phyloP scores from a whole-genome alignment of 352 stramenopile genomes.

The Nothophytophthora sp. region DNA sequence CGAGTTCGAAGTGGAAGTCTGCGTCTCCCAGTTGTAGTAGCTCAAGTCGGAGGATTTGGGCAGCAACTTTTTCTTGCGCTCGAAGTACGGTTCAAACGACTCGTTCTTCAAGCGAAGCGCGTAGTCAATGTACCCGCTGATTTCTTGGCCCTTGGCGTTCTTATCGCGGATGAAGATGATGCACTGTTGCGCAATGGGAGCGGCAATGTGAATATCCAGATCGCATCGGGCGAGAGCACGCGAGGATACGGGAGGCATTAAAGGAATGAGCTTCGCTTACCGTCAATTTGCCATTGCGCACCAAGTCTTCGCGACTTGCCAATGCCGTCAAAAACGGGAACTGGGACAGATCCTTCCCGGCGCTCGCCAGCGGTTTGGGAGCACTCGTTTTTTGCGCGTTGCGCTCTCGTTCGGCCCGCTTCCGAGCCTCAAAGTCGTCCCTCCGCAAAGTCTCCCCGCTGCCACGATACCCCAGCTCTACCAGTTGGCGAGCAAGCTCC shows the following conservation, averaged over 20 bases:
- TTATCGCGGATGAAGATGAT: conserved; percentile 95
- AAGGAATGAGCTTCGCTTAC: conserved; percentile 26
- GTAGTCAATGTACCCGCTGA: conserved; percentile 96
- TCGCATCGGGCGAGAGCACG: no score
- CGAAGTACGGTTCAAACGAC: conserved; percentile 94
- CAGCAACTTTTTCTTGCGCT: conserved; percentile 91
- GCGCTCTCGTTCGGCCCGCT: conserved; percentile 85
- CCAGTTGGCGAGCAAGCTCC: conserved; percentile 91
- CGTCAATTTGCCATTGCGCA: conserved; percentile 94
- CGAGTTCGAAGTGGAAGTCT: conserved; percentile 93
- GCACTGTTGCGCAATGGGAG: no score
- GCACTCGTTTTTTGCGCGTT: conserved; percentile 90
- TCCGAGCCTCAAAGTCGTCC: conserved; percentile 93
- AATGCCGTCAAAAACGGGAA: conserved; percentile 87
- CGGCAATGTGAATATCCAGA: no score
- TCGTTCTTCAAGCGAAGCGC: conserved; percentile 91
- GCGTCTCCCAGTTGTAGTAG: conserved; percentile 97
- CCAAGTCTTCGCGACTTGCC: conserved; percentile 92
- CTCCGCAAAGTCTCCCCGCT: conserved; percentile 90
- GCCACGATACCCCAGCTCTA: conserved; percentile 94
- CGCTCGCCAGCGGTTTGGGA: conserved; percentile 87
- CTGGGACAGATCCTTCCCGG: conserved; percentile 86
- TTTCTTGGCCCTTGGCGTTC: conserved; percentile 92
- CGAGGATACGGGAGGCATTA: no score
- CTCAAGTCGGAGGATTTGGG: conserved; percentile 92